Conservation (phyloP, 345 rosid genomes). For the Eucalyptus regnans region DNA sequence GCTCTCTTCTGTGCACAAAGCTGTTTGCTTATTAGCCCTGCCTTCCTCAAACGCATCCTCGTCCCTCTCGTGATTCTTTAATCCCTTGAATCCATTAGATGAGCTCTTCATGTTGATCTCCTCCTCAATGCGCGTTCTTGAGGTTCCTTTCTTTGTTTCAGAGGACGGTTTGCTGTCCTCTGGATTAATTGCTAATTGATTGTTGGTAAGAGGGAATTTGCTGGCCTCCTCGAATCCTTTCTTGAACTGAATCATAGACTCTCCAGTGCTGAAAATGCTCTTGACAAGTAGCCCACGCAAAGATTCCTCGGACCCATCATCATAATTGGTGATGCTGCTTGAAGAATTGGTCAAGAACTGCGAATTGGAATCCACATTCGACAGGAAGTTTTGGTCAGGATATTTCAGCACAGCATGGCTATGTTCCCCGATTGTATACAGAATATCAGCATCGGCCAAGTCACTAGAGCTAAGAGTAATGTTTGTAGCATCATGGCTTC, state of each 20-base stretch:
- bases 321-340: background rate
- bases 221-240: slow-evolving; percentile 79
- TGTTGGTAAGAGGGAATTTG: slow-evolving; percentile 55
- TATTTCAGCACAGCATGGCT: background rate
- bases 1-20: slow-evolving; percentile 30
- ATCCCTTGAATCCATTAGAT: slow-evolving; percentile 10
- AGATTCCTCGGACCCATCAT: background rate
- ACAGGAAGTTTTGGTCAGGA: background rate
- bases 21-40: slow-evolving; percentile 51
- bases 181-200: slow-evolving; percentile 20
- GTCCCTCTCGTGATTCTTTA: slow-evolving; percentile 39
- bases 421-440: background rate
- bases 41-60: slow-evolving; percentile 30
- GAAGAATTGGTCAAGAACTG: background rate
- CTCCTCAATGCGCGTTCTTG: slow-evolving; percentile 1
- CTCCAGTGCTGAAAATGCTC: background rate
- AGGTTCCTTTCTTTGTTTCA: background rate
- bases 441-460: background rate
- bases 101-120: background rate
- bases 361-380: background rate
- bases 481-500: background rate
- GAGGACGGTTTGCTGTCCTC: slow-evolving; percentile 2
- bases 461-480: background rate
- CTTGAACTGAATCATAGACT: slow-evolving; percentile 41
- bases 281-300: background rate